Conservation (phyloP, 805 yeast species). For the Priceomyces fermenticarens region DNA sequence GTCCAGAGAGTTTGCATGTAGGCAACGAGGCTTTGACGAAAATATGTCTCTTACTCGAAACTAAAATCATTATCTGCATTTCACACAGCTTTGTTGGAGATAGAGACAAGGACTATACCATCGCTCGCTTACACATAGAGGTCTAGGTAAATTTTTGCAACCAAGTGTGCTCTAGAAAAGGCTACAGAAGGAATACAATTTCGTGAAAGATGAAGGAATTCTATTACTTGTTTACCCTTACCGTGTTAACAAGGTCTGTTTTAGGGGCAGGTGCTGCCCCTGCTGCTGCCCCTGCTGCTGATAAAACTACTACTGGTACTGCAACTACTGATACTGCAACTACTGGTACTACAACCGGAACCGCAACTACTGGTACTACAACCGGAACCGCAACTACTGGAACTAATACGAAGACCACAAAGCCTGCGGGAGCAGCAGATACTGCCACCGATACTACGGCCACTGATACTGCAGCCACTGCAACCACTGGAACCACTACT, state of each 20-base stretch:
- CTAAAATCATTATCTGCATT: too few species aligned
- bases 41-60: too few species aligned
- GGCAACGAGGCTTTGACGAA: too few species aligned
- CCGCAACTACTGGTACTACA: constrained; percentile 11
- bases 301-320: constrained; percentile 13
- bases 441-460: constrained; percentile 13
- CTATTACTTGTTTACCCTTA: too few species aligned
- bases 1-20: too few species aligned
- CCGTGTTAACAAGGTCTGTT: constrained; percentile 11
- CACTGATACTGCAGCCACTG: constrained; percentile 11
- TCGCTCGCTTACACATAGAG: too few species aligned
- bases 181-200: too few species aligned
- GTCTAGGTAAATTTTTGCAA: too few species aligned
- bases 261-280: constrained; percentile 13
- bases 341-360: constrained; percentile 14
- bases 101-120: too few species aligned
- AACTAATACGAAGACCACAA: constrained; percentile 11
- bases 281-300: constrained; percentile 13
- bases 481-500: constrained; percentile 9
- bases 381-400: constrained; percentile 14
- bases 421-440: constrained; percentile 11
- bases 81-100: too few species aligned
- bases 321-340: constrained; percentile 14
- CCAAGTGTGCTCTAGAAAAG: too few species aligned
- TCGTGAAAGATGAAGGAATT: too few species aligned